These are phyloP conservation scores for Coemansia sp. DNA, from an alignment of 192 early-diverging fungal species.

Conservation along the genomic window DNA sequence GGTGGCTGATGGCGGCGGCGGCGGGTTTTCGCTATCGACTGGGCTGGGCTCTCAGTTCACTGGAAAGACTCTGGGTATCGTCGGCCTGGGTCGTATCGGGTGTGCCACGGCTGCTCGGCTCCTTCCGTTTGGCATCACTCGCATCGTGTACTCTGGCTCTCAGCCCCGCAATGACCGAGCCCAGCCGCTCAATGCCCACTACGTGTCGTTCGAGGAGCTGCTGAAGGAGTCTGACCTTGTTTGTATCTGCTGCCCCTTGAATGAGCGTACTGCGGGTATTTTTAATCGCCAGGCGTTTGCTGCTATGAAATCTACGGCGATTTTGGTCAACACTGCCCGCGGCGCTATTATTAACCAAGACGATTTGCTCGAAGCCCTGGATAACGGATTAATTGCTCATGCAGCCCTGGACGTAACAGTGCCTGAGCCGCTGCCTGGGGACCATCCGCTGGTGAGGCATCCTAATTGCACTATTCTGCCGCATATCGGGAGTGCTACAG, in stretches of 20 bases:
- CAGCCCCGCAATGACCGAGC: constrained; percentile 58
- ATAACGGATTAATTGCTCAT: constrained; percentile 61
- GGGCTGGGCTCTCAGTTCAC: constrained; percentile 73
- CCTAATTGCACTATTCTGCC: constrained; percentile 75
- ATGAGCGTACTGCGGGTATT: constrained; percentile 68
- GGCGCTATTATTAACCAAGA: constrained; percentile 81
- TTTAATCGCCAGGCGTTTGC: constrained; percentile 70
- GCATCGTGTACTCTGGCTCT: constrained; percentile 68
- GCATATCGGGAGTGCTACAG: constrained; percentile 85
- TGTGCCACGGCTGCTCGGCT: constrained; percentile 73
- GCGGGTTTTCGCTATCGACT: constrained; percentile 27
- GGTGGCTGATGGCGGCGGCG: constrained; percentile 15
- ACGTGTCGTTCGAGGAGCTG: constrained; percentile 62
- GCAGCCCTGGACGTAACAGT: constrained; percentile 88
- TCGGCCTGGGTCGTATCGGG: constrained; percentile 87
- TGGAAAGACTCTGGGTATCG: constrained; percentile 80
- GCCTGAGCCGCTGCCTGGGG: constrained; percentile 77
- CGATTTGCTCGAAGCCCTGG: constrained; percentile 69
- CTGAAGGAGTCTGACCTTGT: constrained; percentile 72
- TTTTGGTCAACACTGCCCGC: constrained; percentile 83
- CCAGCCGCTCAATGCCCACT: constrained; percentile 53
- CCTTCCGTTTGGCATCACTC: constrained; percentile 68
- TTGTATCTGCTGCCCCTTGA: constrained; percentile 78
- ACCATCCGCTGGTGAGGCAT: constrained; percentile 65
- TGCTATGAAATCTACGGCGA: constrained; percentile 68